These are phyloP conservation scores for Citrullus amarus DNA, from an alignment of 306 rosid genomes.

Conservation along the genomic window DNA sequence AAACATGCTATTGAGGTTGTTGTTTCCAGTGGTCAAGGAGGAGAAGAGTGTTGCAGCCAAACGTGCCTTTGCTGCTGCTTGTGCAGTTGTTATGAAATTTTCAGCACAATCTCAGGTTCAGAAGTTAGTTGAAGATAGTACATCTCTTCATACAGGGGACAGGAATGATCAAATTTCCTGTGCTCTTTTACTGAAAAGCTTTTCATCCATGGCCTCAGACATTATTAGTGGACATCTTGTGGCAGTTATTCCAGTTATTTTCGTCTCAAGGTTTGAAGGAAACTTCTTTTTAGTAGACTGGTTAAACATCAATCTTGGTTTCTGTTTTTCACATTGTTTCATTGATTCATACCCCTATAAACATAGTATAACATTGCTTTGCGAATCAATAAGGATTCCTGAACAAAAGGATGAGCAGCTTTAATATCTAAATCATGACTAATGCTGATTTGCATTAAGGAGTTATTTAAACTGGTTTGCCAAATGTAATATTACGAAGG, in stretches of 20 bases:
- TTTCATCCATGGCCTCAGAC: constrained; percentile 70
- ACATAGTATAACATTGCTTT: background rate
- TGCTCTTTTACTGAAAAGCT: constrained; percentile 67
- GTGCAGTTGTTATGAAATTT: constrained; percentile 56
- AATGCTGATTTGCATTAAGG: background rate
- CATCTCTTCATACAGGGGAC: constrained; percentile 70
- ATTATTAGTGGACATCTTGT: constrained; percentile 69
- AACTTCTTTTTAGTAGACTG: constrained; percentile 6
- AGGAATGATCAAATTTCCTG: constrained; percentile 78
- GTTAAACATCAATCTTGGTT: background rate
- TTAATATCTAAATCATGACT: background rate
- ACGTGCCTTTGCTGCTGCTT: constrained; percentile 88
- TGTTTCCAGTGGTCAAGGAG: constrained; percentile 80
- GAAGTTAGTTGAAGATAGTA: constrained; percentile 68
- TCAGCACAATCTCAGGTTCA: constrained; percentile 54
- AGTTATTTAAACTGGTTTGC: background rate
- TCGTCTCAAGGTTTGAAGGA: constrained; percentile 63
- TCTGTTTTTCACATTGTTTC: background rate
- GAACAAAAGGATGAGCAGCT: background rate
- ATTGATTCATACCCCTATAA: background rate
- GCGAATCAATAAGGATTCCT: background rate
- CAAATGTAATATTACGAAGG: background rate
- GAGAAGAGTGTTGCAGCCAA: constrained; percentile 73
- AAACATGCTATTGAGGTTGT: constrained; percentile 52
- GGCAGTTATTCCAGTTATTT: constrained; percentile 59